Evolutionary conservation across 768 basidiomycete species (phyloP), one percentile per base, ranked within the genome.

Genomic region (Leccinum truebloodii): DNA sequence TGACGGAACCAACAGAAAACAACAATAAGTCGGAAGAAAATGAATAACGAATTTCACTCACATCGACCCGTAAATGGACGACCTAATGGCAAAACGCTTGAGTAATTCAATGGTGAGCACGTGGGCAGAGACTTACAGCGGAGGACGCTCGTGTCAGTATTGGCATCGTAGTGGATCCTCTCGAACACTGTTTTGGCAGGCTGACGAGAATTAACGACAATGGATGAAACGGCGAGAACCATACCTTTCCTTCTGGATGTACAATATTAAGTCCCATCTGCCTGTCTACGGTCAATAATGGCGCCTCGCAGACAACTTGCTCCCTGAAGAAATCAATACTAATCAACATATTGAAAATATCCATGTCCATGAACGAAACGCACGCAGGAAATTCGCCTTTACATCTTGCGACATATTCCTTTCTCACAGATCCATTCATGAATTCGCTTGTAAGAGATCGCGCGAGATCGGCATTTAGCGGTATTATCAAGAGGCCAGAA

Each of bases 191-290:
- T 99, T 73, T 90, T 90, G 1, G 96, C 92, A 18, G 82, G 83
- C 93, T 97, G 66, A 34, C 41, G 10, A 34, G 20, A 1, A 55
- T 57, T 39, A 20, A n/a, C 20, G 18, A 18, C 13, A 22, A 58
- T 30, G 7, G 24, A 32, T 4, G 22, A 4, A 58, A 7, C 12
- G 3, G 37, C 9, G 44, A 26, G 26, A 34, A 18, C 54, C 75
- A 39, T 67, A 93, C 94, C 82, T 98, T 95, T 48, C 97, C 97
- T 59, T 95, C 87, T 0, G 95, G 94, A 69, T 97, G 94, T 16
- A 98, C 92, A 55, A 98, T 89, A 62, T 98, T 98, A 51, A 99
- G 75, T 4, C 97, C 97, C 88, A 98, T 95, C 71, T 98, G 95
- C 55, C 95, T 83, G 75, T 99, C 97, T 1, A 98, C 87, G 0